Conservation (phyloP, 2,329 filamentous ascomycete genomes). For the Raffaelea deltoideospora region DNA sequence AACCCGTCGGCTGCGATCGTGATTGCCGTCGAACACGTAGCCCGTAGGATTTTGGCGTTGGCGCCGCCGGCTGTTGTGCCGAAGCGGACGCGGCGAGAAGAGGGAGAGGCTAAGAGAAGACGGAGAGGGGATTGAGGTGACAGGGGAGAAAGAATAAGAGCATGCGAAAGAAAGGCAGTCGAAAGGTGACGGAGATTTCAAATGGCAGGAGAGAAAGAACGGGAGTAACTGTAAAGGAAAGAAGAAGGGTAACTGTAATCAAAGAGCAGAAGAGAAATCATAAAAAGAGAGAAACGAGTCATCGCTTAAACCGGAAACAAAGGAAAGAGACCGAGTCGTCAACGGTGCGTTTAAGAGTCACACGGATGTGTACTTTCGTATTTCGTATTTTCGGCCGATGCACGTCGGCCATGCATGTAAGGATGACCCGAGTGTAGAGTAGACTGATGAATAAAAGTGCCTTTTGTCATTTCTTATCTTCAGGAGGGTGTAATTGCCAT, state of each 20-base stretch:
- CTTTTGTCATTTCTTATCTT: too few species aligned
- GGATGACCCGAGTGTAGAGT: too few species aligned
- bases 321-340: neutral
- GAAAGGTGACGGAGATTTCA: too few species aligned
- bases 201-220: neutral
- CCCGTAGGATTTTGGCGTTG: slow-evolving; percentile 31
- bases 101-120: neutral
- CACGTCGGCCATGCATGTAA: too few species aligned
- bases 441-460: too few species aligned
- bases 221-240: too few species aligned
- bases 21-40: slow-evolving; percentile 40
- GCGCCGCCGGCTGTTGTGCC: slow-evolving; percentile 2
- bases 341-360: neutral
- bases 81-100: neutral
- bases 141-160: neutral
- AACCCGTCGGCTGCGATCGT: slow-evolving; percentile 45
- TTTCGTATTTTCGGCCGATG: too few species aligned
- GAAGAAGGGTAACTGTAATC: too few species aligned
- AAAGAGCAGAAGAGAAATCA: neutral
- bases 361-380: too few species aligned
- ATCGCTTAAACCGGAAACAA: neutral
- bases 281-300: neutral
- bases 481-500: too few species aligned
- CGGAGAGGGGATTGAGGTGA: neutral
- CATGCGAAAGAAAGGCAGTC: too few species aligned